phyloP scores from a whole-genome alignment of 2,329 filamentous ascomycete species.

The Stachybotrys echinatus region DNA sequence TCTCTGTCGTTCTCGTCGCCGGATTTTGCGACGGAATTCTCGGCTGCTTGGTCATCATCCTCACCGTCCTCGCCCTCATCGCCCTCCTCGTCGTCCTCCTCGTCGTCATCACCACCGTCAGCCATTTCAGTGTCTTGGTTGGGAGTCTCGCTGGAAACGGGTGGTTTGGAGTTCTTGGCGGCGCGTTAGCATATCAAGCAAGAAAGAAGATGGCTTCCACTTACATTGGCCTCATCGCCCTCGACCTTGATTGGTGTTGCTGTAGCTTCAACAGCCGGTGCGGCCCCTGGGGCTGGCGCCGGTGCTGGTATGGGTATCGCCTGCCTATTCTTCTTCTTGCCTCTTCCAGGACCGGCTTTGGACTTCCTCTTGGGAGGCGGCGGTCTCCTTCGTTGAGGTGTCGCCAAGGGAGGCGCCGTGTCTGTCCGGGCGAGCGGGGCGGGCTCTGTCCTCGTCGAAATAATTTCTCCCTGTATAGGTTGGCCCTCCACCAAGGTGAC shows the following conservation, averaged over 20 bases:
- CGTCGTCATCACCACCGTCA: conserved; percentile 43
- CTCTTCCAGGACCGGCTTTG: conserved; percentile 69
- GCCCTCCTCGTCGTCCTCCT: conserved; percentile 43
- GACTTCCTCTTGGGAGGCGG: conserved; percentile 76
- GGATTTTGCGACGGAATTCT: background rate
- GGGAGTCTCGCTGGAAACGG: conserved; percentile 37
- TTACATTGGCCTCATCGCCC: conserved; percentile 27
- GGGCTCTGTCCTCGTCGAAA: conserved; percentile 52
- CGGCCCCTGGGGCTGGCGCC: conserved; percentile 12
- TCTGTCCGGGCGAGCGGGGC: conserved; percentile 54
- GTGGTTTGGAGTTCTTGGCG: conserved; percentile 29
- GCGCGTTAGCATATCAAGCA: conserved; percentile 6
- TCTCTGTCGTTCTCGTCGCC: conserved; percentile 20
- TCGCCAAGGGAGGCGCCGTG: conserved; percentile 36
- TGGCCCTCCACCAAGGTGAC: conserved; percentile 77
- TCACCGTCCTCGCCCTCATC: conserved; percentile 43
- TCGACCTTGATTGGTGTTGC: conserved; percentile 32
- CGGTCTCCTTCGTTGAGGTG: conserved; percentile 54
- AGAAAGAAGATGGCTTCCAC: background rate
- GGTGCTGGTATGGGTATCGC: conserved; percentile 26
- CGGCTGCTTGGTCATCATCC: conserved; percentile 30
- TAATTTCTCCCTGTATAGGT: conserved; percentile 74
- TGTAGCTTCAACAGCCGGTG: conserved; percentile 20
- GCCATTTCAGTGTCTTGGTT: conserved; percentile 48
- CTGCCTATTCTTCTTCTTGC: conserved; percentile 71